Evolutionary conservation across 2,329 filamentous ascomycete species (phyloP).

Genomic region (Dryadomyces sulphureus): DNA sequence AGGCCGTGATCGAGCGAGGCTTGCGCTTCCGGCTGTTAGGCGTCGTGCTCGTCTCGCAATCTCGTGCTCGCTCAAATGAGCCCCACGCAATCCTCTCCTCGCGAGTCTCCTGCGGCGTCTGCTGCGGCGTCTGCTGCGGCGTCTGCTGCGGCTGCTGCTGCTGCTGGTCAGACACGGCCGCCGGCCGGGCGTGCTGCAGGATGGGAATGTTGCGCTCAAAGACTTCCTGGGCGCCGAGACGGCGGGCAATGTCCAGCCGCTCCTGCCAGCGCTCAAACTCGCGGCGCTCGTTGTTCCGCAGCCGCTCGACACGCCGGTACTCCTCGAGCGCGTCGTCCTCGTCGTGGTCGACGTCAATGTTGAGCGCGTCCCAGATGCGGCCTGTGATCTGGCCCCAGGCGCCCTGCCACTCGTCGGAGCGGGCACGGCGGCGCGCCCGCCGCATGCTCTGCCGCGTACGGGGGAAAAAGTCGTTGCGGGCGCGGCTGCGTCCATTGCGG

Average conservation of each 20-base stretch:
- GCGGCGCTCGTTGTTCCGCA: conserved; percentile 36
- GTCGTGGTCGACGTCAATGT: conserved; percentile 73
- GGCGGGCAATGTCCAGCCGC: conserved; percentile 66
- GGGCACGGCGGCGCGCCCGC: conserved; percentile 42
- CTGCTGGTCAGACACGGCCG: conserved; percentile 25
- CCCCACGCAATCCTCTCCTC: conserved; percentile 83
- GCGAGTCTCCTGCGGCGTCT: conserved; percentile 43
- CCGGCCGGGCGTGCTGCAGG: conserved; percentile 43
- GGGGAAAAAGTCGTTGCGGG: conserved; percentile 25
- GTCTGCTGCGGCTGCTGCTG: conserved; percentile 16
- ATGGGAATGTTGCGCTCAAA: conserved; percentile 53
- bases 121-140: conserved; percentile 22
- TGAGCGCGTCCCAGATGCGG: conserved; percentile 49
- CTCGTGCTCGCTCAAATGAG: conserved; percentile 71
- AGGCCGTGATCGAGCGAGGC: conserved; percentile 51
- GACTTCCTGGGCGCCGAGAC: conserved; percentile 58
- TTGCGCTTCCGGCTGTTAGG: conserved; percentile 58
- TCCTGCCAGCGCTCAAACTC: conserved; percentile 67
- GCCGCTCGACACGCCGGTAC: conserved; percentile 36
- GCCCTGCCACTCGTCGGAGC: conserved; percentile 75
- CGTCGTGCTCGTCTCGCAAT: conserved; percentile 37
- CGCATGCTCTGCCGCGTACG: conserved; percentile 45
- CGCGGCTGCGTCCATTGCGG: not conserved
- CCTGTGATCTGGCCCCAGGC: conserved; percentile 58
- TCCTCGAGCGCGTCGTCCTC: conserved; percentile 47